Evolutionary conservation across 2,329 filamentous ascomycete genomes (phyloP), one percentile per base, ranked within the genome.

Genomic region (Apiospora rasikravindrae): DNA sequence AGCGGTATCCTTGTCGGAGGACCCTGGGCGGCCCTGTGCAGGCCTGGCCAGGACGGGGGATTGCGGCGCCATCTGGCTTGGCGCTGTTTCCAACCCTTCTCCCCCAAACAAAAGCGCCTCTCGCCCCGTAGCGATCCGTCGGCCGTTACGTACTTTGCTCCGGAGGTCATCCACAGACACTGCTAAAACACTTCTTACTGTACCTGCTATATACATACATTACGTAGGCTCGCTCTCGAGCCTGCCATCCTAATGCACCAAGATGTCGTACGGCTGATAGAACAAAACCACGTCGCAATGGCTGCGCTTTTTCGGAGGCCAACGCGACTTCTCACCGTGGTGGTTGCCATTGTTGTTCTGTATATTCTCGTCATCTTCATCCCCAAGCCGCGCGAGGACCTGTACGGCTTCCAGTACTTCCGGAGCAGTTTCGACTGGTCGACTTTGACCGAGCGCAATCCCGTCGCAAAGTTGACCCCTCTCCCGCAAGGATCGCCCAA

Each of bases 381-480:
- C 2, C 72, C 72, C 45, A 70, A 71, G 68, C 70, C 67, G 1
- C 47, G 19, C 24, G 22, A 73, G 11, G 40, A 73, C 1, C 29
- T 61, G 10, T 71, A 45, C 47, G 68, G 70, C 53, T 72, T 73
- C 66, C 45, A 69, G 29, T 73, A 72, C 44, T 67, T 67, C 51
- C 57, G 64, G 66, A 70, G 68, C 72, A 73, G 70, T 45, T 73
- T 70, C 33, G 71, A 73, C 69, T 73, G 72, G 72, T 72, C 72
- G 4, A 53, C 69, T 1, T 22, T 71, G 57, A 49, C 71, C 24
- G 69, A 73, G 47, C 29, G 14, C n/a, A 42, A 73, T 26, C 72
- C 72, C 29, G 72, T 73, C 66, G 64, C 47, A 19, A 33, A 49
- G 7, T 16, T 73, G 24, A 71, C 72, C 11, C 69, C 64, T 1